A percentile compares a stretch with the other conserved stretches of the same genome.
These are phyloP conservation scores for Vigna reflexopilosa DNA, from an alignment of 306 rosid genomes.

Conservation along the genomic window DNA sequence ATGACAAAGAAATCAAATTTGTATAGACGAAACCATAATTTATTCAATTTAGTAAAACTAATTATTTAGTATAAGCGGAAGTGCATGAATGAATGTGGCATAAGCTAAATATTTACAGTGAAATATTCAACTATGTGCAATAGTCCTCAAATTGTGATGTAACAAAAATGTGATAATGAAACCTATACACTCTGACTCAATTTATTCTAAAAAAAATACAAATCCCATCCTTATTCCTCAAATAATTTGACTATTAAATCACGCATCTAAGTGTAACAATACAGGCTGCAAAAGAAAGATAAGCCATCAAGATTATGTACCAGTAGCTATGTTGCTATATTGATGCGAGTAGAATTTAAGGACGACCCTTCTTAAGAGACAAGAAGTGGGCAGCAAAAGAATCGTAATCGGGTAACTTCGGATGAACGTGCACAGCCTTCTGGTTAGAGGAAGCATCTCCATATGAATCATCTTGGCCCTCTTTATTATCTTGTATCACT, in stretches of 20 bases:
- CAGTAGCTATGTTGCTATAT: slow-evolving; percentile 37
- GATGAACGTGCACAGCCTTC: slow-evolving; percentile 77
- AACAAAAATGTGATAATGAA: slow-evolving; percentile 24
- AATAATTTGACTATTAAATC: slow-evolving; percentile 35
- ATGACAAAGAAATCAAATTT: too few species aligned
- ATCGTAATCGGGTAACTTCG: slow-evolving; percentile 88
- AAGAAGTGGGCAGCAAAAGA: slow-evolving; percentile 68
- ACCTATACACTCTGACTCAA: slow-evolving; percentile 11
- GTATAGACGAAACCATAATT: too few species aligned
- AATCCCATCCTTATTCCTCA: slow-evolving; percentile 38
- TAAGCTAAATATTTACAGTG: background rate
- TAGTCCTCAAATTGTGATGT: slow-evolving; percentile 29
- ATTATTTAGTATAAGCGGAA: background rate
- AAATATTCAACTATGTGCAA: slow-evolving; percentile 12
- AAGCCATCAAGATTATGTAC: slow-evolving; percentile 27
- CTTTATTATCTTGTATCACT: slow-evolving; percentile 42
- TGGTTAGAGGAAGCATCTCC: slow-evolving; percentile 51
- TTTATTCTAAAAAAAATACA: slow-evolving; percentile 28
- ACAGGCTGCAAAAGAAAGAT: slow-evolving; percentile 37
- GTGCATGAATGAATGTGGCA: background rate
- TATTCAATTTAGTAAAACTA: background rate
- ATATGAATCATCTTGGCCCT: slow-evolving; percentile 40
- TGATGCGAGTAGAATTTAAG: slow-evolving; percentile 45
- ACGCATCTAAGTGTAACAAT: slow-evolving; percentile 38
- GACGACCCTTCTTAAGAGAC: slow-evolving; percentile 64